phyloP scores from a whole-genome alignment of 1,139 yeast genomes.

The Kodamaea arcana region DNA sequence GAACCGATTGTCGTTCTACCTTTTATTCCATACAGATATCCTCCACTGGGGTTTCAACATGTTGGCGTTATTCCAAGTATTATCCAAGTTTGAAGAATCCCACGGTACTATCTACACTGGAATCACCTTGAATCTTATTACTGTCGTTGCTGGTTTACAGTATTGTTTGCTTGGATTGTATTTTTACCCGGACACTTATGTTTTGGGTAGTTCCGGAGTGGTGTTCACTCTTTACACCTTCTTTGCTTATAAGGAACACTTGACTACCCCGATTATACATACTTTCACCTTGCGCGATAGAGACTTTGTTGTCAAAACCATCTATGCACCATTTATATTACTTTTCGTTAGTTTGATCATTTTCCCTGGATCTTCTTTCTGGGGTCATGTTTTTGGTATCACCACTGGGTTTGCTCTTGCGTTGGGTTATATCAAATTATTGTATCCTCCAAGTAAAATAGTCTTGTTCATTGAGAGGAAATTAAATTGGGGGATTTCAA shows the following conservation, averaged over 20 bases:
- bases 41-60: slow-evolving; percentile 64
- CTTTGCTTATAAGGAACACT: slow-evolving; percentile 58
- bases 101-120: slow-evolving; percentile 92
- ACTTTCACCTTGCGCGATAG: slow-evolving; percentile 20
- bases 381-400: slow-evolving; percentile 61
- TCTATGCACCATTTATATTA: slow-evolving; percentile 54
- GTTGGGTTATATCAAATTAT: slow-evolving; percentile 49
- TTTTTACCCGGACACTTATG: slow-evolving; percentile 51
- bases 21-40: slow-evolving; percentile 60
- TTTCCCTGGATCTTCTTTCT: slow-evolving; percentile 60
- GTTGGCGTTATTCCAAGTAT: slow-evolving; percentile 55
- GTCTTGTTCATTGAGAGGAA: slow-evolving; percentile 65
- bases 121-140: slow-evolving; percentile 67
- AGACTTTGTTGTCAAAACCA: slow-evolving; percentile 53
- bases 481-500: slow-evolving; percentile 43
- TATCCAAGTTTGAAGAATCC: slow-evolving; percentile 63
- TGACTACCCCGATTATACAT: slow-evolving; percentile 41
- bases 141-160: slow-evolving; percentile 66
- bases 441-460: slow-evolving; percentile 65
- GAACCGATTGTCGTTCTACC: slow-evolving; percentile 69
- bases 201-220: slow-evolving; percentile 72
- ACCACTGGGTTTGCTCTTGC: slow-evolving; percentile 47
- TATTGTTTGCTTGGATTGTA: slow-evolving; percentile 55
- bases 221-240: slow-evolving; percentile 68
- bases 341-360: slow-evolving; percentile 48